Conservation (phyloP, 805 yeast species). For the Pichia eremophila region DNA sequence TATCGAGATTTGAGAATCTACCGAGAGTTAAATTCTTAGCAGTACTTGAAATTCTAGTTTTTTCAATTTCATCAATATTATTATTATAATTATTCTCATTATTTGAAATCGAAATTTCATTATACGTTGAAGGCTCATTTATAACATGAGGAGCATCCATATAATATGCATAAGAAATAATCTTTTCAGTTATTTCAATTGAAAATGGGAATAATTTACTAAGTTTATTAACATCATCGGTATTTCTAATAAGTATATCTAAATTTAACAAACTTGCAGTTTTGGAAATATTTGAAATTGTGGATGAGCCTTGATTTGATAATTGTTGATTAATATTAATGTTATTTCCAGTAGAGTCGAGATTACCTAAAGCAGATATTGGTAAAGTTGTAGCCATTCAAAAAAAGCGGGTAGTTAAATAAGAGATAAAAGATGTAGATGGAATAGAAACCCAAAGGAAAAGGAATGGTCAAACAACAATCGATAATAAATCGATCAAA, state of each 20-base stretch:
- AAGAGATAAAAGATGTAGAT: no score
- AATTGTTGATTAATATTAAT: background rate
- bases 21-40: constrained; percentile 21
- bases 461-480: background rate
- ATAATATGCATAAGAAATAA: constrained; percentile 23
- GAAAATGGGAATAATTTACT: constrained; percentile 20
- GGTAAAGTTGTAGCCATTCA: background rate
- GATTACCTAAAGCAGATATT: background rate
- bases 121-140: background rate
- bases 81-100: background rate
- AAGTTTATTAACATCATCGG: background rate
- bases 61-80: background rate
- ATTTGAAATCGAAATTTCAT: background rate
- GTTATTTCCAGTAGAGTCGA: background rate
- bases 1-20: constrained; percentile 19
- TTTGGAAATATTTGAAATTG: background rate
- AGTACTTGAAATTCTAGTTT: background rate
- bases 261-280: background rate
- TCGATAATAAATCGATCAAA: no score
- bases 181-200: constrained; percentile 25
- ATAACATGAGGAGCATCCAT: constrained; percentile 15
- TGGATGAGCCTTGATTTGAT: background rate
- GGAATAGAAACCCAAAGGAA: no score
- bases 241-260: background rate
- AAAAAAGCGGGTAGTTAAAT: background rate